Conservation (phyloP, 2,329 filamentous ascomycete species). For the Atkinsonella texensis region DNA sequence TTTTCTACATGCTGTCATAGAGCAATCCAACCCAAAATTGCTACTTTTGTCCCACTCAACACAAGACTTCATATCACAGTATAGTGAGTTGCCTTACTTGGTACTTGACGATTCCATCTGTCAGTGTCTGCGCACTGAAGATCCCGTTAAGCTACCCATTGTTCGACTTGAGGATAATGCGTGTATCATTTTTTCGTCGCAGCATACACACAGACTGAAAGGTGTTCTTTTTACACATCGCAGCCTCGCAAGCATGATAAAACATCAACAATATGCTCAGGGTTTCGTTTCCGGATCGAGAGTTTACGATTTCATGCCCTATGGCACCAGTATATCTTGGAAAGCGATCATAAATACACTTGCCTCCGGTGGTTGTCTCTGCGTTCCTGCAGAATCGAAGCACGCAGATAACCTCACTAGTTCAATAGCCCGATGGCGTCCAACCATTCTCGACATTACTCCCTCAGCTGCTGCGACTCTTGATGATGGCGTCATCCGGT, state of each 20-base stretch:
- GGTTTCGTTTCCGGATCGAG: slow-evolving; percentile 3
- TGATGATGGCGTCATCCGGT: background rate
- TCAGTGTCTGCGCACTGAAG: background rate
- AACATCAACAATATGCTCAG: slow-evolving; percentile 2
- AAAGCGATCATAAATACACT: background rate
- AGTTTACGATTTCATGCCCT: slow-evolving; percentile 7
- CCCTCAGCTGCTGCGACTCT: background rate
- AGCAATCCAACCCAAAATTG: background rate
- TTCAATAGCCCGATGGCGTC: background rate
- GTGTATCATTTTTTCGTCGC: slow-evolving; percentile 1
- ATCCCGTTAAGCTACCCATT: background rate
- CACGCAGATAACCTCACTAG: background rate
- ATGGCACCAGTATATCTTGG: background rate
- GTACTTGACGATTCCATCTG: background rate
- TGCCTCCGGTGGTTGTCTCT: slow-evolving; percentile 1
- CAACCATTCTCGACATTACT: slow-evolving; percentile 2
- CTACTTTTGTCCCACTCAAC: background rate
- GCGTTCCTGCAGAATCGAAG: background rate
- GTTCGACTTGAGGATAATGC: background rate
- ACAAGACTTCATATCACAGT: background rate
- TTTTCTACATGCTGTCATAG: background rate
- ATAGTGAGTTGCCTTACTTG: background rate
- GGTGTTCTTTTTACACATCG: slow-evolving; percentile 1
- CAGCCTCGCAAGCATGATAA: slow-evolving; percentile 2
- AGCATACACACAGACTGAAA: background rate